Evolutionary conservation across 2,329 filamentous ascomycete genomes (phyloP).

Genomic region (Hansfordia pulvinata): DNA sequence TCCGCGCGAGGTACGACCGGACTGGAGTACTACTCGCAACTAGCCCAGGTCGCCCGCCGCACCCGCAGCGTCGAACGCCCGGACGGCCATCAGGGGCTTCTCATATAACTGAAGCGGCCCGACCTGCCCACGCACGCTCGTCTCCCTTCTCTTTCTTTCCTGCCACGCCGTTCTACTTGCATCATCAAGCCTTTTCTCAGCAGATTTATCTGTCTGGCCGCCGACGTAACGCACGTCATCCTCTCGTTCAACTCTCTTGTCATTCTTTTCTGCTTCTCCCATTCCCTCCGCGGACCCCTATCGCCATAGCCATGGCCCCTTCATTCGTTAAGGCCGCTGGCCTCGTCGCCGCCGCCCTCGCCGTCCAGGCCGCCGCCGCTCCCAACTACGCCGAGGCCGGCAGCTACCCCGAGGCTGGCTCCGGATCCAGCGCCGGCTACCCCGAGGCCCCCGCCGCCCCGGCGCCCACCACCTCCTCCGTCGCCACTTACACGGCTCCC

Average conservation of each 20-base stretch:
- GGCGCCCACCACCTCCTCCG: no score
- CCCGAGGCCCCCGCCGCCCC: no score
- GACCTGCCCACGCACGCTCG: constrained; percentile 1
- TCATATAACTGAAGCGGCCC: constrained; percentile 1
- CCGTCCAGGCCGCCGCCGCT: constrained; percentile 18
- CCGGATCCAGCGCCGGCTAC: no score
- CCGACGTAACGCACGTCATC: constrained; percentile 31
- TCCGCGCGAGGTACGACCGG: no score
- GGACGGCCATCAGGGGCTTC: not conserved
- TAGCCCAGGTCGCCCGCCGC: no score
- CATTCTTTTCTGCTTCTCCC: constrained; percentile 13
- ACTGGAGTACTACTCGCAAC: no score
- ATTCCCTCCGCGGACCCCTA: no score
- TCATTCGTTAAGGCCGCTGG: constrained; percentile 23
- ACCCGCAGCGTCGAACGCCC: no score
- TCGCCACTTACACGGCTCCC: no score
- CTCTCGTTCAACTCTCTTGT: constrained; percentile 20
- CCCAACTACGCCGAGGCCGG: no score
- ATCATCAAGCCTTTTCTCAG: constrained; percentile 13
- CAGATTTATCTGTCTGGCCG: constrained; percentile 20
- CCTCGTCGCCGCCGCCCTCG: constrained; percentile 22
- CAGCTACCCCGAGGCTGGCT: no score
- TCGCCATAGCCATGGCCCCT: constrained; percentile 22
- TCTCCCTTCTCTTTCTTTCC: no score
- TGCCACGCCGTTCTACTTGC: constrained; percentile 8